Percentiles rank a stretch among this genome's conserved stretches.
Evolutionary conservation across 2,329 filamentous ascomycete genomes (phyloP).

Genomic region (Pseudogymnoascus sp.): DNA sequence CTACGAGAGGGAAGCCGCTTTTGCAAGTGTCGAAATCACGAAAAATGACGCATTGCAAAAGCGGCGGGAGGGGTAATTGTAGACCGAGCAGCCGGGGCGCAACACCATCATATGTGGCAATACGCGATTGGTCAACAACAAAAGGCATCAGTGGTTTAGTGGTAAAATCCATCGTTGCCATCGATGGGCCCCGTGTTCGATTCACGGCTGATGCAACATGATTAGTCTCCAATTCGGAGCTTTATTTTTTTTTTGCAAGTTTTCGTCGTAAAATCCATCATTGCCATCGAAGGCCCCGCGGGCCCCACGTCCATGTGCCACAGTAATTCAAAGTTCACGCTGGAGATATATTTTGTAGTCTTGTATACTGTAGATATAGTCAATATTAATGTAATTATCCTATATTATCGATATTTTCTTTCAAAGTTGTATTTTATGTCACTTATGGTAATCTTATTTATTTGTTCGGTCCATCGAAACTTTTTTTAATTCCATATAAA

Average conservation of each 20-base stretch:
- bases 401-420: background rate
- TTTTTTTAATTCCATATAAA: background rate
- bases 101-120: background rate
- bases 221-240: background rate
- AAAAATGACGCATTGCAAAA: background rate
- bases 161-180: conserved; percentile 30
- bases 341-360: too few species aligned
- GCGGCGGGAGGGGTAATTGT: background rate
- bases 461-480: background rate
- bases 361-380: background rate
- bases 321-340: too few species aligned
- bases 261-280: conserved; percentile 24
- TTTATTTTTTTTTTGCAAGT: background rate
- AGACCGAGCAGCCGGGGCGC: too few species aligned
- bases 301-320: conserved; percentile 24
- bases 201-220: conserved; percentile 19
- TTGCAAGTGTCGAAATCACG: too few species aligned
- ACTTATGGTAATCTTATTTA: background rate
- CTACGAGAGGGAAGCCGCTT: too few species aligned
- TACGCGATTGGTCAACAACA: background rate
- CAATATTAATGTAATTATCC: too few species aligned
- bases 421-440: background rate
- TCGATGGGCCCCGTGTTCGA: conserved; percentile 31
- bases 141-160: conserved; percentile 1
- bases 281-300: conserved; percentile 32